Conservation (phyloP, 352 stramenopile species). For the Saprolegnia parasitica region DNA sequence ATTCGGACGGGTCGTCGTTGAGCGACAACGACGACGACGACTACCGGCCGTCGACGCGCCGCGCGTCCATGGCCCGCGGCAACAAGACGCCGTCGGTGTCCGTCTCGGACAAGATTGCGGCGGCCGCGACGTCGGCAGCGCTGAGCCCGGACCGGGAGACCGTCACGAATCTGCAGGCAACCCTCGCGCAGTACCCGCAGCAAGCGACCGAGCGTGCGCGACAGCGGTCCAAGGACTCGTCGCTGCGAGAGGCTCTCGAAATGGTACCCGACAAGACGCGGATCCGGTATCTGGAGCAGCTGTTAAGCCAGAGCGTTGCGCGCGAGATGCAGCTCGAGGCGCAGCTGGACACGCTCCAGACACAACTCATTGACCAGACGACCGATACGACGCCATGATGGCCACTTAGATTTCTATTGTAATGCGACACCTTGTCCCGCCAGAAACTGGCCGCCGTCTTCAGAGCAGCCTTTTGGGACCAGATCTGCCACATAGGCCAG, state of each 20-base stretch:
- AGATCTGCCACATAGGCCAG: no score
- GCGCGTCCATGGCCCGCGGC: slow-evolving; percentile 9
- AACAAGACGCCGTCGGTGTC: not conserved
- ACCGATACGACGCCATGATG: not conserved
- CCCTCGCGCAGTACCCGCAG: slow-evolving; percentile 51
- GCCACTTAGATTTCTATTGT: slow-evolving; percentile 7
- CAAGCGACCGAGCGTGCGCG: slow-evolving; percentile 68
- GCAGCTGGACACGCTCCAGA: slow-evolving; percentile 64
- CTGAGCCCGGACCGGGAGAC: not conserved
- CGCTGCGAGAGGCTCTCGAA: slow-evolving; percentile 68
- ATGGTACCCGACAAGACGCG: slow-evolving; percentile 73
- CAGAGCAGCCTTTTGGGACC: no score
- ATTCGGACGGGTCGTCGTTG: slow-evolving; percentile 15
- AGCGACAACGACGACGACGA: slow-evolving; percentile 29
- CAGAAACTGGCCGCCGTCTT: no score
- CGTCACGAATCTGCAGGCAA: slow-evolving; percentile 12
- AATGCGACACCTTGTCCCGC: not conserved
- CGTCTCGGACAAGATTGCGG: not conserved
- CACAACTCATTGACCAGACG: slow-evolving; percentile 10
- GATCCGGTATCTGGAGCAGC: slow-evolving; percentile 84
- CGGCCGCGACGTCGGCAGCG: not conserved
- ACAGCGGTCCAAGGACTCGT: slow-evolving; percentile 68
- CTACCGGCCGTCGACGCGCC: not conserved
- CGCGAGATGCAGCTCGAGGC: slow-evolving; percentile 79
- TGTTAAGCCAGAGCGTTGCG: slow-evolving; percentile 76